Conservation (phyloP, 192 early-diverging fungal species). For the Dimargaris verticillata region DNA sequence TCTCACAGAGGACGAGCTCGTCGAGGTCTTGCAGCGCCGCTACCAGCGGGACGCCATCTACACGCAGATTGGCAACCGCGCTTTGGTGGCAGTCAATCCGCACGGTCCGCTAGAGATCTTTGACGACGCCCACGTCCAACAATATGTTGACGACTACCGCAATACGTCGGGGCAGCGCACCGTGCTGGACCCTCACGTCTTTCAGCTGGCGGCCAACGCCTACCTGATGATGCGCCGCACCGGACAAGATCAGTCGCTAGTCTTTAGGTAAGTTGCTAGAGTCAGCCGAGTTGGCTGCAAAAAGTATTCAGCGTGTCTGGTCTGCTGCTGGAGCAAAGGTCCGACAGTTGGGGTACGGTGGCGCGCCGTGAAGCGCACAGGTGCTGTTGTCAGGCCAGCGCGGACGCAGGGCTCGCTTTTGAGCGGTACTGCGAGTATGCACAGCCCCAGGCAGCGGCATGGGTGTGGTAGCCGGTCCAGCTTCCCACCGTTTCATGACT, state of each 20-base stretch:
- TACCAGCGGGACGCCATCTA: constrained; percentile 28
- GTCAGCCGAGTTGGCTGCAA: too few relatives aligned
- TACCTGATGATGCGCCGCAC: constrained; percentile 78
- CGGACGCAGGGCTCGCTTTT: too few relatives aligned
- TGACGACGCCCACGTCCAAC: constrained; percentile 41
- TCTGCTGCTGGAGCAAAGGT: too few relatives aligned
- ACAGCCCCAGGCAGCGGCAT: too few relatives aligned
- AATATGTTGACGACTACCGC: constrained; percentile 59
- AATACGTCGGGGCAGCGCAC: constrained; percentile 33
- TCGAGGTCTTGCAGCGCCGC: constrained; percentile 3
- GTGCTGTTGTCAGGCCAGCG: too few relatives aligned
- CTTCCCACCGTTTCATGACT: too few relatives aligned
- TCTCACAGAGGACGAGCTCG: constrained; percentile 7
- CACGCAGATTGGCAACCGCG: constrained; percentile 48
- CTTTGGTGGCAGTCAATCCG: constrained; percentile 55
- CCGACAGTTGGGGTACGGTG: too few relatives aligned
- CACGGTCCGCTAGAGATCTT: constrained; percentile 37
- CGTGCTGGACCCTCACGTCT: constrained; percentile 55
- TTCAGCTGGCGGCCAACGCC: constrained; percentile 65
- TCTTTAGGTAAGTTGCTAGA: constrained; percentile 53
- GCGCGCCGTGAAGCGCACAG: too few relatives aligned
- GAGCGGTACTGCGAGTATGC: too few relatives aligned
- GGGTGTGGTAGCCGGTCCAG: too few relatives aligned
- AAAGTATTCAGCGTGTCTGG: too few relatives aligned
- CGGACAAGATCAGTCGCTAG: constrained; percentile 76